These are phyloP conservation scores for Podospora pseudoanserina DNA, from an alignment of 495 filamentous ascomycete genomes.

Conservation along the genomic window DNA sequence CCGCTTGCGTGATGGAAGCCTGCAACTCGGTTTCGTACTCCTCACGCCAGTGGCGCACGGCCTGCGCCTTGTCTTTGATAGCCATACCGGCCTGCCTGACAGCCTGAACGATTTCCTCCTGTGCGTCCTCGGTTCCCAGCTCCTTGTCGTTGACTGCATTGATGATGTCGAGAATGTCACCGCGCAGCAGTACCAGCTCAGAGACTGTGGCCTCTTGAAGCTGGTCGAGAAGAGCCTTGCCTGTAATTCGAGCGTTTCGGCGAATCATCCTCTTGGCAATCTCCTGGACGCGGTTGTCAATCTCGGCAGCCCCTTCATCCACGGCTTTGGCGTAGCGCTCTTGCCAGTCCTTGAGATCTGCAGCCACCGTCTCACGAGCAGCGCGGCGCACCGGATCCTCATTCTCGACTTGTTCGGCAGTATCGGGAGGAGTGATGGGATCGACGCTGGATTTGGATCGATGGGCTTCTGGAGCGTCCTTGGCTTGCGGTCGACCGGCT, in stretches of 20 bases:
- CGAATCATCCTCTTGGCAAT: slow-evolving; percentile 56
- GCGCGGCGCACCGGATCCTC: slow-evolving; percentile 43
- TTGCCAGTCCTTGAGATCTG: slow-evolving; percentile 79
- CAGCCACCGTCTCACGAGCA: slow-evolving; percentile 63
- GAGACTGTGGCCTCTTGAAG: slow-evolving; percentile 62
- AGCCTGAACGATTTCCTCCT: slow-evolving; percentile 60
- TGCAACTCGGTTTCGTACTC: slow-evolving; percentile 68
- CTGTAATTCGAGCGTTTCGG: slow-evolving; percentile 48
- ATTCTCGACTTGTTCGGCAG: slow-evolving; percentile 29
- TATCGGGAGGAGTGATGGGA: slow-evolving; percentile 26
- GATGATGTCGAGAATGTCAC: slow-evolving; percentile 60
- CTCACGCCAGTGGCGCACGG: slow-evolving; percentile 73
- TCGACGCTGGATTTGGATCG: slow-evolving; percentile 23
- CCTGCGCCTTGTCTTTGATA: slow-evolving; percentile 78
- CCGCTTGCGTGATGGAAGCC: slow-evolving; percentile 64
- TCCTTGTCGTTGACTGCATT: slow-evolving; percentile 43
- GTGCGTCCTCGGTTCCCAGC: slow-evolving; percentile 50
- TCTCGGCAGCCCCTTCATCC: slow-evolving; percentile 74
- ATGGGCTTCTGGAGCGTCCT: slow-evolving; percentile 15
- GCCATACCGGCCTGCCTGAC: slow-evolving; percentile 69
- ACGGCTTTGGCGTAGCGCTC: slow-evolving; percentile 78
- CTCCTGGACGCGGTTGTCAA: slow-evolving; percentile 67
- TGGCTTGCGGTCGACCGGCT: slow-evolving; percentile 9
- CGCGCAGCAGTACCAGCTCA: slow-evolving; percentile 64
- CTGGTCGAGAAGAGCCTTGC: slow-evolving; percentile 61